phyloP scores from a whole-genome alignment of 306 rosid species.

The Glycine latifolia region DNA sequence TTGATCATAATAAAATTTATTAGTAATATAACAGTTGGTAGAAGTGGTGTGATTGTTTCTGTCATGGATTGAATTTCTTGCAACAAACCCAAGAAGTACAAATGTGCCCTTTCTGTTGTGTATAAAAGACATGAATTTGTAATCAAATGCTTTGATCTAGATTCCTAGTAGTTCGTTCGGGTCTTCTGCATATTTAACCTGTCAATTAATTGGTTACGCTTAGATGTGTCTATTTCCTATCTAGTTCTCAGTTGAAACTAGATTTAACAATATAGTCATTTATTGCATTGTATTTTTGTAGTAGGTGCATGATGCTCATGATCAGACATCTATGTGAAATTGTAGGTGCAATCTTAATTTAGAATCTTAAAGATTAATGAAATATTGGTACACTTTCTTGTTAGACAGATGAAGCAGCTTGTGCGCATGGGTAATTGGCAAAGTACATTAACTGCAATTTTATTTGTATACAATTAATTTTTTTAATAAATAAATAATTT shows the following conservation, averaged over 20 bases:
- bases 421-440: not conserved
- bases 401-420: not conserved
- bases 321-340: not conserved
- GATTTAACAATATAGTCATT: not conserved
- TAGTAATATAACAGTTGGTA: not conserved
- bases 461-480: not conserved
- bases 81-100: not conserved
- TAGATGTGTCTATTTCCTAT: not conserved
- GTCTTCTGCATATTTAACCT: not conserved
- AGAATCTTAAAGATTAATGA: conserved; percentile 3
- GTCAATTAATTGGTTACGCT: not conserved
- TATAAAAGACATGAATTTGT: conserved; percentile 5
- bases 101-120: not conserved
- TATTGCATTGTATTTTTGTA: conserved; percentile 23
- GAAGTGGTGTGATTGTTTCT: not conserved
- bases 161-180: not conserved
- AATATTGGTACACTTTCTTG: not conserved
- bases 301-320: not conserved
- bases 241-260: not conserved
- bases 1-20: not conserved
- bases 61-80: conserved; percentile 3
- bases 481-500: not conserved
- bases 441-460: not conserved
- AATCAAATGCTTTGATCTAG: not conserved
- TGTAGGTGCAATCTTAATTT: not conserved